Evolutionary conservation across 768 basidiomycete genomes (phyloP), one percentile per base, ranked within the genome.

Genomic region (Leccinum variicolor): DNA sequence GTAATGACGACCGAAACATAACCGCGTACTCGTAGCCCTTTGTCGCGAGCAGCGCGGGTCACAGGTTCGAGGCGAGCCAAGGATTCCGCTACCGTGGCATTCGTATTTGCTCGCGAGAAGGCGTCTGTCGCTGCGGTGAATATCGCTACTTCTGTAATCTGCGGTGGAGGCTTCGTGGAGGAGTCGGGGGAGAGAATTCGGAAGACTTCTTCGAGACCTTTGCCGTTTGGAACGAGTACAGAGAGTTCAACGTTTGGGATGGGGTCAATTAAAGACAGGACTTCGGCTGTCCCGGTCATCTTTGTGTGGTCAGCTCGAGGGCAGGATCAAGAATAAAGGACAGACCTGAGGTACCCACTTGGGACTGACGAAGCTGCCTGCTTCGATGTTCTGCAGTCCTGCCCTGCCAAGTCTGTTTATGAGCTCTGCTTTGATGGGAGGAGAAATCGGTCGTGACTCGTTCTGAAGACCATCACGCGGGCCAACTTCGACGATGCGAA

Each of bases 101-200:
- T 94, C 8, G 92, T 86, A 73, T 97, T 98, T 8, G 92, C 92
- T 50, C 81, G 79, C 8, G 85, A 84, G 73, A 98, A 98, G 1
- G 83, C 82, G 62, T 98, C 92, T 1, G 94, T 90, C 0, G 94
- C 91, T 0, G 92, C 87, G 17, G 90, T 87, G 73, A 98, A 96
- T 54, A 98, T 82, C 7, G 94, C 84, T 26, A 98, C 85, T 68
- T 97, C 94, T 67, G 91, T 83, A 0, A 91, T 84, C 5, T 85
- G 77, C 0, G 83, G 82, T 3, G 81, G 76, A 10, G 74, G 61
- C 13, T 60, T 62, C 33, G 89, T 89, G 5, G 94, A 0, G 7
- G 71, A 65, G 48, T 66, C 64, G 43, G 59, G 64, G 3, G 71
- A 56, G 51, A 92, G 81, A 11, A 92, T 73, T 2, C 74, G 66